phyloP scores from a whole-genome alignment of 805 yeast genomes.

The Lachancea kluyveri region DNA sequence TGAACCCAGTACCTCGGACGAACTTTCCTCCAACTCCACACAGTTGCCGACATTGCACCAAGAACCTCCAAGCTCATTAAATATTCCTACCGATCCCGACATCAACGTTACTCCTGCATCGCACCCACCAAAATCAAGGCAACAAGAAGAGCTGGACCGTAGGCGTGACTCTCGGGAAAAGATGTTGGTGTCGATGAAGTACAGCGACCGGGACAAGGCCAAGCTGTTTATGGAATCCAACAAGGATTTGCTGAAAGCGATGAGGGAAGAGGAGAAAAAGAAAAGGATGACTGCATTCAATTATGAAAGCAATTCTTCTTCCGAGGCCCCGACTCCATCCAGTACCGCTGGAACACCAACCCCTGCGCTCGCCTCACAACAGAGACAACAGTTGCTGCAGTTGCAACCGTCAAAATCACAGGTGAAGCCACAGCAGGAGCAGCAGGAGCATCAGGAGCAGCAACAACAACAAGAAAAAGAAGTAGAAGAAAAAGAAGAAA shows the following conservation, averaged over 20 bases:
- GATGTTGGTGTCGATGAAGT: constrained; percentile 31
- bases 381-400: constrained; percentile 1
- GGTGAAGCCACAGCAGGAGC: not conserved
- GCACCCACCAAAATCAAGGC: constrained; percentile 9
- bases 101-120: not conserved
- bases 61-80: constrained; percentile 2
- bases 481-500: too few species aligned
- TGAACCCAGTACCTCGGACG: too few species aligned
- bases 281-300: constrained; percentile 24
- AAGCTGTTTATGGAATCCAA: constrained; percentile 30
- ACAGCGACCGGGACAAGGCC: constrained; percentile 29
- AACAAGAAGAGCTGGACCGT: constrained; percentile 27
- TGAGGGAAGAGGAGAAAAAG: constrained; percentile 29
- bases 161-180: constrained; percentile 28
- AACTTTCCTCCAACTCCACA: too few species aligned
- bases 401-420: constrained; percentile 1
- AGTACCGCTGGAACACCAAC: constrained; percentile 7
- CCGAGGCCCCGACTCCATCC: constrained; percentile 3
- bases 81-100: not conserved
- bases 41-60: too few species aligned
- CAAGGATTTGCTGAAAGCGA: constrained; percentile 26
- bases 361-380: constrained; percentile 1
- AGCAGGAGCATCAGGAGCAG: too few species aligned
- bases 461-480: too few species aligned
- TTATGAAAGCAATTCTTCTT: constrained; percentile 8